phyloP scores from a whole-genome alignment of 2,329 filamentous ascomycete genomes.

The Alternaria metachromatica region DNA sequence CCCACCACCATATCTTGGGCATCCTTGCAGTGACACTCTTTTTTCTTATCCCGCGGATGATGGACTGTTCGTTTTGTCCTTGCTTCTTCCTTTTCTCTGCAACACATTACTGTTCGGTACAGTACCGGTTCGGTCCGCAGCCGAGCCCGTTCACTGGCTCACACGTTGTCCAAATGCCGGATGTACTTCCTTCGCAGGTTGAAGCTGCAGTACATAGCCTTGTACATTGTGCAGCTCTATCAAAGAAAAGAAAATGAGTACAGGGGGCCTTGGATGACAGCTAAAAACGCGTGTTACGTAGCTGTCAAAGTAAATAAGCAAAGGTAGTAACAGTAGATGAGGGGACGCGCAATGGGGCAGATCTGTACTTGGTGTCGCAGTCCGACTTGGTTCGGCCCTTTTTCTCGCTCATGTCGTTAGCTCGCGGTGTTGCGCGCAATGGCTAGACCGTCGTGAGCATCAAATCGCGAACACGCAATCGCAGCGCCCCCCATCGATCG shows the following conservation, averaged over 20 bases:
- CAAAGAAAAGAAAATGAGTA: neutral
- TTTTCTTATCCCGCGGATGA: neutral
- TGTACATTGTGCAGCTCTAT: neutral
- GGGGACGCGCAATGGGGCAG: neutral
- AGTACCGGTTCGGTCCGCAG: neutral
- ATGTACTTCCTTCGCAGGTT: neutral
- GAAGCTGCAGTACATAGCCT: neutral
- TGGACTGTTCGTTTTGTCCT: neutral
- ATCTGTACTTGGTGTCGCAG: neutral
- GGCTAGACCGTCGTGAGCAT: neutral
- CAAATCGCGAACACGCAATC: neutral
- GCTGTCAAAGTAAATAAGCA: constrained; percentile 1
- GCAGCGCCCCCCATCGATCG: neutral
- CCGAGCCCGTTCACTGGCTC: neutral
- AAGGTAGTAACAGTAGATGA: neutral
- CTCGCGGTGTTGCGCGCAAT: neutral
- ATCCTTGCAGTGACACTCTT: neutral
- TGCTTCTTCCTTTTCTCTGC: neutral
- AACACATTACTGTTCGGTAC: neutral
- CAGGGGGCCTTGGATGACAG: neutral
- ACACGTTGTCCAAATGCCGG: constrained; percentile 1
- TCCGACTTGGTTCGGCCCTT: neutral
- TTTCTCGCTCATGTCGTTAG: neutral
- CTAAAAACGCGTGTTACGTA: neutral
- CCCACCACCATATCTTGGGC: neutral